Evolutionary conservation across 2,329 filamentous ascomycete species (phyloP), one percentile per base, ranked within the genome.

Genomic region (Curvularia sp.): DNA sequence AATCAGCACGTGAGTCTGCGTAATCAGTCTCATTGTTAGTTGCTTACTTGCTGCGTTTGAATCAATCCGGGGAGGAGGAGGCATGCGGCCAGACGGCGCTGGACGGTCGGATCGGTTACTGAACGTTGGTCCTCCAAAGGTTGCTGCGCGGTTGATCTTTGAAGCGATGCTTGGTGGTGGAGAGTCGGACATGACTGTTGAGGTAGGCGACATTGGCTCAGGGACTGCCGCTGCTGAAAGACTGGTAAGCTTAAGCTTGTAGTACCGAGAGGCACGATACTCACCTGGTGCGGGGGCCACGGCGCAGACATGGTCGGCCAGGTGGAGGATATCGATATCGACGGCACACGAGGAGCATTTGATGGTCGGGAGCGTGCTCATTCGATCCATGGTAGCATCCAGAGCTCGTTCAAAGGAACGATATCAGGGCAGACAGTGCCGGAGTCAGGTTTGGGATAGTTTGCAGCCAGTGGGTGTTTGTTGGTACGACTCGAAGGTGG

Each of bases 291-390:
- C 50, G 55, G 73, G 65, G 61, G 76, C 60, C 58, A 76, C 79
- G 46, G 77, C 76, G 77, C 93, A 97, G 61, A 91, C 76, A 80
- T 97, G 93, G 62, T 96, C 92, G 61, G 91, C 92, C 89, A 97
- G 90, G 76, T 88, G 82, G 41, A 90, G 89, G 67, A 97, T 95
- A 73, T 93, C 89, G 59, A 97, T 91, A 70, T 93, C 86, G 53
- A 71, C 68, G 44, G 70, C 71, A 64, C 76, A 77, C 48, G 69
- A 74, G 24, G 75, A 77, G 63, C 77, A 78, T 65, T 79, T 78
- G 61, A 78, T 77, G 39, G 65, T 72, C 7, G 75, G 75, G 53
- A 78, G 61, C 46, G 73, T 64, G 66, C 75, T 75, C 65, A 70
- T 65, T 56, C 71, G 62, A 38, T 70, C 69, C 49, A 69, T 72